phyloP scores from a whole-genome alignment of 2,329 filamentous ascomycete species.

The Leptographium flavum region DNA sequence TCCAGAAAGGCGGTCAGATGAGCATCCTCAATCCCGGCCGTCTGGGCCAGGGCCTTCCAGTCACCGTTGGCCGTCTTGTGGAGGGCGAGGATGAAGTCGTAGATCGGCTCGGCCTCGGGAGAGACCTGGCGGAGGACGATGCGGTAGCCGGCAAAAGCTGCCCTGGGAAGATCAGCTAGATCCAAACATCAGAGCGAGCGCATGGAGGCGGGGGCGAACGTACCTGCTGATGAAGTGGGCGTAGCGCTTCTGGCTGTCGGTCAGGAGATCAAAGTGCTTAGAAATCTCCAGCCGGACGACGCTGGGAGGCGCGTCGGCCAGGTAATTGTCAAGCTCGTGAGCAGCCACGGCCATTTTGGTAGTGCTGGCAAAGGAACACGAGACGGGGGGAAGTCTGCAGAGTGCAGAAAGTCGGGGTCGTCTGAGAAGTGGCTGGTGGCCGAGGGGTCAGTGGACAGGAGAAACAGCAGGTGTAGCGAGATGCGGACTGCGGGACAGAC shows the following conservation, averaged over 20 bases:
- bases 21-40: conserved; percentile 48
- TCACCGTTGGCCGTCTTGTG: conserved; percentile 53
- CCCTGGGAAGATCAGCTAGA: too few species aligned
- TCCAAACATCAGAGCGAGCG: too few species aligned
- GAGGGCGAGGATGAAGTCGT: conserved; percentile 63
- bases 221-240: conserved; percentile 79
- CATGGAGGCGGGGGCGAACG: too few species aligned
- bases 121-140: conserved; percentile 72
- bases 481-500: too few species aligned
- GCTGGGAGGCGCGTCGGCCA: conserved; percentile 80
- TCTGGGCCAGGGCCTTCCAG: conserved; percentile 52
- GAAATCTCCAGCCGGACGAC: conserved; percentile 82
- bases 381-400: background rate
- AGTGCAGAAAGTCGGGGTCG: background rate
- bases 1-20: conserved; percentile 57
- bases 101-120: conserved; percentile 68
- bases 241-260: conserved; percentile 71
- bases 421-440: background rate
- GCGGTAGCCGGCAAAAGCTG: conserved; percentile 61
- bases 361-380: conserved; percentile 8
- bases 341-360: conserved; percentile 38
- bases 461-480: background rate
- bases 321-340: conserved; percentile 57
- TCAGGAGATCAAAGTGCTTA: conserved; percentile 74
- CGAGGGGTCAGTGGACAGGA: too few species aligned